phyloP scores from a whole-genome alignment of 306 rosid genomes.

The Quillaja saponaria region DNA sequence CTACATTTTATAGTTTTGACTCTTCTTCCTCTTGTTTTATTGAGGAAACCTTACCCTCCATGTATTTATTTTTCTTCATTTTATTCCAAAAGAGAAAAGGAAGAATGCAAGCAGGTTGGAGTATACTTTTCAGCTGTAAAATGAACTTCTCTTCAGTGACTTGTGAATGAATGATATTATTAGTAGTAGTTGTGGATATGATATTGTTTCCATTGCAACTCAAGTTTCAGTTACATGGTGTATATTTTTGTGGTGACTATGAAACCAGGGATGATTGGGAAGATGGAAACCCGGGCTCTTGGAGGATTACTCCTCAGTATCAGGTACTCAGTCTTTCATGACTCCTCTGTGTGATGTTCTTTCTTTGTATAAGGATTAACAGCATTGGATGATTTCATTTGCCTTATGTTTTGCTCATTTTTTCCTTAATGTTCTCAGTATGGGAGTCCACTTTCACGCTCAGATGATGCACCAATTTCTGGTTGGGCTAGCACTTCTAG shows the following conservation, averaged over 20 bases:
- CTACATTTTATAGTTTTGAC: too few species aligned
- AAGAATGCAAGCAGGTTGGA: too few species aligned
- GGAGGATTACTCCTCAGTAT: slow-evolving; percentile 94
- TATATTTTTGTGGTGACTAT: background rate
- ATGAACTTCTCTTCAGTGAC: too few species aligned
- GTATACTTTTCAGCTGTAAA: too few species aligned
- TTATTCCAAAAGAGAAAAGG: too few species aligned
- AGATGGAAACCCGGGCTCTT: slow-evolving; percentile 96
- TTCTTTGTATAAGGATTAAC: slow-evolving; percentile 12
- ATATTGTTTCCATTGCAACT: too few species aligned
- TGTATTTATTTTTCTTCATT: too few species aligned
- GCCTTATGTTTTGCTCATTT: background rate
- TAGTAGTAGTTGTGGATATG: too few species aligned
- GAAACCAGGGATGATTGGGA: slow-evolving; percentile 90
- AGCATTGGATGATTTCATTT: background rate
- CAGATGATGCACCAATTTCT: slow-evolving; percentile 96
- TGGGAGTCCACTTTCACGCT: slow-evolving; percentile 92
- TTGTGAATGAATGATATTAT: too few species aligned
- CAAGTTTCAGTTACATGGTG: too few species aligned
- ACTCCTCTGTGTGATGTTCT: background rate
- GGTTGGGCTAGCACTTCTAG: slow-evolving; percentile 97
- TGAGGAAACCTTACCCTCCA: too few species aligned
- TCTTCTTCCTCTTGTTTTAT: too few species aligned
- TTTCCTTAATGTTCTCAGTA: slow-evolving; percentile 53
- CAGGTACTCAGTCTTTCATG: slow-evolving; percentile 64